Evolutionary conservation across 495 filamentous ascomycete species (phyloP).

Genomic region (Penicillium arizonense): DNA sequence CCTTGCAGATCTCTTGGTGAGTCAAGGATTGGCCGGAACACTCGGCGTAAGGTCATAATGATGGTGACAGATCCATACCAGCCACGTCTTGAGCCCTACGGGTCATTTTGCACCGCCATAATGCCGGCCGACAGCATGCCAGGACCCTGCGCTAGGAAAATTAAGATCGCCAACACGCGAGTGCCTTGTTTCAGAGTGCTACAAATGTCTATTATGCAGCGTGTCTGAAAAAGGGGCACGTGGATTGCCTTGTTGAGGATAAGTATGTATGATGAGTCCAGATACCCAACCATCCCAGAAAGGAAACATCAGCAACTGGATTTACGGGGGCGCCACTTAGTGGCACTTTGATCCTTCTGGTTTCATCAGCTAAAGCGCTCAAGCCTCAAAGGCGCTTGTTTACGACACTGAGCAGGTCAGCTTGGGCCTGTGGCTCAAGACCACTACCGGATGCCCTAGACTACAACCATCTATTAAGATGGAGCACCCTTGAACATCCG

Average conservation of each 20-base stretch:
- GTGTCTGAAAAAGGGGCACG: conserved; percentile 14
- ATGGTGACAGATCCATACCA: conserved; percentile 17
- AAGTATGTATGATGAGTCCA: conserved; percentile 22
- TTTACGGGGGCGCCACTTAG: neutral
- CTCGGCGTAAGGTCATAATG: neutral
- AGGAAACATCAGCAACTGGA: neutral
- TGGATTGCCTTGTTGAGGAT: conserved; percentile 8
- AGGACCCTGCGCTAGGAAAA: neutral
- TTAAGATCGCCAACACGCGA: conserved; percentile 11
- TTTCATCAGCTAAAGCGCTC: too few relatives aligned
- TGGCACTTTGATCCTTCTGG: too few relatives aligned
- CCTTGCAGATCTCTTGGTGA: conserved; percentile 4
- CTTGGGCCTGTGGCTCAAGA: neutral
- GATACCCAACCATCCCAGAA: neutral
- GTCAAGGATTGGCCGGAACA: neutral
- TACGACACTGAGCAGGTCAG: neutral
- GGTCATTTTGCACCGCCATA: conserved; percentile 16
- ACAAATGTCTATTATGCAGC: conserved; percentile 2
- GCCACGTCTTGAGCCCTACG: conserved; percentile 13
- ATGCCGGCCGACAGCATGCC: conserved; percentile 15
- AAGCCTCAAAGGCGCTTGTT: neutral
- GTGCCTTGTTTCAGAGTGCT: conserved; percentile 14
- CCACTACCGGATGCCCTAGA: too few relatives aligned
- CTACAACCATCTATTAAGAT: too few relatives aligned
- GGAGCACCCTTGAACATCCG: too few relatives aligned